phyloP scores from a whole-genome alignment of 208 protist genomes.

The Trypanosomatidae sp. region DNA sequence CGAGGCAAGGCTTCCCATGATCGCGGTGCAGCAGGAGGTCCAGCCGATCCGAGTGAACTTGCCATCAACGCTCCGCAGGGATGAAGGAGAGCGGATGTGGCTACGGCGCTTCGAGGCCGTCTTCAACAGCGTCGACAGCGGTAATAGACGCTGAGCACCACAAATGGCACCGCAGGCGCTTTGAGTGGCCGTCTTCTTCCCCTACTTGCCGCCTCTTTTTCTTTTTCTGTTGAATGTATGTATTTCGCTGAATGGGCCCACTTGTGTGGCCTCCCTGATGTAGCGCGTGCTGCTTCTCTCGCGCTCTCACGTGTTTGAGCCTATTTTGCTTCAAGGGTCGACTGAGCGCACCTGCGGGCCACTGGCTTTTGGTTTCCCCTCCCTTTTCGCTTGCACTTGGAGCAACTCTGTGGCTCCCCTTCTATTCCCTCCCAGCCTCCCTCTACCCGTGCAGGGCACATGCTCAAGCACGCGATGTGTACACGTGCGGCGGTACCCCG shows the following conservation, averaged over 20 bases:
- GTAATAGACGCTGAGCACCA: background rate
- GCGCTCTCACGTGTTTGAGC: background rate
- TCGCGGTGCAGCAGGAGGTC: slow-evolving; percentile 44
- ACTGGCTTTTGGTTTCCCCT: background rate
- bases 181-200: too few relatives aligned
- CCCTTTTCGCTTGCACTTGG: background rate
- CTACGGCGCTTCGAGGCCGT: slow-evolving; percentile 42
- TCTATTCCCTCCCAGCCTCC: background rate
- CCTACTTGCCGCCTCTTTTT: too few relatives aligned
- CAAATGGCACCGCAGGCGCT: background rate
- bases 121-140: slow-evolving; percentile 4
- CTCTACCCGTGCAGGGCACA: background rate
- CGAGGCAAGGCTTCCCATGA: slow-evolving; percentile 21
- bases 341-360: background rate
- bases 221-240: background rate
- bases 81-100: slow-evolving; percentile 36
- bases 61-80: slow-evolving; percentile 38
- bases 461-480: background rate
- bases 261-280: background rate
- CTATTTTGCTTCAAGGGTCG: background rate
- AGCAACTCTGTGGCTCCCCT: background rate
- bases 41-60: slow-evolving; percentile 56
- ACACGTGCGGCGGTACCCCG: background rate
- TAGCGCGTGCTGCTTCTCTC: background rate
- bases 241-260: background rate